These are phyloP conservation scores for Xylaria nigripes DNA, from an alignment of 495 filamentous ascomycete genomes.

Conservation along the genomic window DNA sequence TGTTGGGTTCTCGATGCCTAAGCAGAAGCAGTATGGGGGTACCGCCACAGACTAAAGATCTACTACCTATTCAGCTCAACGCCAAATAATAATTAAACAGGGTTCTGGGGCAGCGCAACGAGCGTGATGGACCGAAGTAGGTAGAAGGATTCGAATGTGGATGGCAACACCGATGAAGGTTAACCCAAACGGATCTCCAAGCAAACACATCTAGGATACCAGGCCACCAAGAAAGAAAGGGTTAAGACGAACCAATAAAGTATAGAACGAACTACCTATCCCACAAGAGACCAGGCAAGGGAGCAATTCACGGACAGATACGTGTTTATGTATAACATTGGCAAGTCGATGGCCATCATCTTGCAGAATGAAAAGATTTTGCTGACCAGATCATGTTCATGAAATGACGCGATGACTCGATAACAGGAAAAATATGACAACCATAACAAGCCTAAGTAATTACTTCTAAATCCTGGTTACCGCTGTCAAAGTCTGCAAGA, in stretches of 20 bases:
- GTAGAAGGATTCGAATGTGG: neutral
- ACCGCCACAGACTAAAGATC: neutral
- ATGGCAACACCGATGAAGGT: no score
- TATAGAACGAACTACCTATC: neutral
- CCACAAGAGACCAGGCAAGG: neutral
- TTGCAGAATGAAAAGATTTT: neutral
- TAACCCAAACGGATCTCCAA: neutral
- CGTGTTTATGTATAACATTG: neutral
- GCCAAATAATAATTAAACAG: neutral
- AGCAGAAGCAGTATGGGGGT: slow-evolving; percentile 14
- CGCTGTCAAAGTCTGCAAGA: neutral
- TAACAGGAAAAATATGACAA: neutral
- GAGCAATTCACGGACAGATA: neutral
- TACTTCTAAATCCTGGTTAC: neutral
- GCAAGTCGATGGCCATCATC: neutral
- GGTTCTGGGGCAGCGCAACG: neutral
- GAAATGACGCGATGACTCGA: neutral
- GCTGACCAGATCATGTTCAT: neutral
- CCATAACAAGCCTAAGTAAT: neutral
- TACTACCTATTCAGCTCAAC: neutral
- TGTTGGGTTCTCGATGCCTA: slow-evolving; percentile 7
- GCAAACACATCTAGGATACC: neutral
- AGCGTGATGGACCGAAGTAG: neutral
- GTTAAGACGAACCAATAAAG: neutral
- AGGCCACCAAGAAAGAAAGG: neutral